Base-by-base conservation (phyloP, 2,329 filamentous ascomycete genomes). In the Aspergillus caelatus region DNA sequence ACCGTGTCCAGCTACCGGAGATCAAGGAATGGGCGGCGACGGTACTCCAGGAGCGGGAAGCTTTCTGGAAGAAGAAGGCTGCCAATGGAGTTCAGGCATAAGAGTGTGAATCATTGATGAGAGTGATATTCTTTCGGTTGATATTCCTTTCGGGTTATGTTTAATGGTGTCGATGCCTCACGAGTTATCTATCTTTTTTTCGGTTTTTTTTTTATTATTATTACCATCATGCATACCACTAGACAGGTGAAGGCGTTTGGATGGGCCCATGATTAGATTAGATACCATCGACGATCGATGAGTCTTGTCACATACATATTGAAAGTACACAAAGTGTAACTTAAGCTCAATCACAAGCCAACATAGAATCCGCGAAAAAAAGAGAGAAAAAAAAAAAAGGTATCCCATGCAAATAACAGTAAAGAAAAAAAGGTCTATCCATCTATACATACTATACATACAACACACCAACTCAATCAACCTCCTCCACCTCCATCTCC, bases 11-110 rank as follows among this genome's bases (percentile, higher is more conserved):
- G 60, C 83, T 96, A 68, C 86, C 88, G 0, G 94, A 97, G 81
- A 91, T 93, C 69, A 88, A 89, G 80, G 86, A 82, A 14, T 98
- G 94, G 94, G 91, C 89, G 0, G 83, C 86, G 30, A 88, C 93
- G 67, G 81, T 97, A 34, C 80, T 98, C 67, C 81, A 83, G 70
- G 94, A 98, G 82, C 84, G 94, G 61, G 84, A 90, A 69, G 83
- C 81, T 34, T 90, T 93, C 72, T 97, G 93, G 92, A 80, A 84
- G 71, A 71, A 68, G 65, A 68, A 72, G 69, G 34, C 62, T 43
- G 62, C 53, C 53, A 48, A 56, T 36, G 56, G 55, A 46, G n/a
- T 30, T 26, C 55, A 52, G 43, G 50, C 52, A 58, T 64, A 39
- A 62, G 23, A 30, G 48, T n/a, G 2, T 19, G 26, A n/a, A n/a